phyloP scores from a whole-genome alignment of 202 grass and related monocot genomes.

The Cymbopogon flexuosus region DNA sequence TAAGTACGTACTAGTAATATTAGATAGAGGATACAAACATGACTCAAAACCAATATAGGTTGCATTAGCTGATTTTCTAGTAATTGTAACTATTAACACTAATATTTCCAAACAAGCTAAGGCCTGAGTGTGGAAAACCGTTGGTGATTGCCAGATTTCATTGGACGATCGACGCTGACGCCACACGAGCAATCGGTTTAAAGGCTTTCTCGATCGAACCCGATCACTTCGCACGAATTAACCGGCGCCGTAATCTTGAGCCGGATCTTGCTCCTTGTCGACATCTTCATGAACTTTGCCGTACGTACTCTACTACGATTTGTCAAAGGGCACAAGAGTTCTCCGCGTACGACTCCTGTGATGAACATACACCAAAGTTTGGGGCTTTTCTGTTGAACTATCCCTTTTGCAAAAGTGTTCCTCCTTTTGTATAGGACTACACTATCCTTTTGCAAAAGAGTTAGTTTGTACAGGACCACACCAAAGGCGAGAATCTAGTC shows the following conservation, averaged over 20 bases:
- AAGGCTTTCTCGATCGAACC: not conserved
- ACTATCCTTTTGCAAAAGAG: not conserved
- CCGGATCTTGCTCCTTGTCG: not conserved
- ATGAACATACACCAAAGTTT: not conserved
- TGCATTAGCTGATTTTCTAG: no score
- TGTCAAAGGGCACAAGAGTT: not conserved
- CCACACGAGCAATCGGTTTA: not conserved
- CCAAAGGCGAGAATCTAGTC: no score
- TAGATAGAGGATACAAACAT: no score
- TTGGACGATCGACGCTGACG: not conserved
- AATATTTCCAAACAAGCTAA: no score
- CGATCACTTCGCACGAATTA: slow-evolving; percentile 21
- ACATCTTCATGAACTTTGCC: not conserved
- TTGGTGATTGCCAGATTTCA: not conserved
- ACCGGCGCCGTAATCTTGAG: not conserved
- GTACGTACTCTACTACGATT: not conserved
- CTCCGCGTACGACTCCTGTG: not conserved
- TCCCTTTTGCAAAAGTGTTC: no score
- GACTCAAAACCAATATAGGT: no score
- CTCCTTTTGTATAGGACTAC: no score
- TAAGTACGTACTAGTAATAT: no score
- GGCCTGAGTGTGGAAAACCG: not conserved
- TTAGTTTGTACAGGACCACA: not conserved
- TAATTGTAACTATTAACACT: no score
- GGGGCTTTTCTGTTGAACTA: not conserved